Evolutionary conservation across 2,329 filamentous ascomycete genomes (phyloP).

Genomic region (Ophiostoma australiae): DNA sequence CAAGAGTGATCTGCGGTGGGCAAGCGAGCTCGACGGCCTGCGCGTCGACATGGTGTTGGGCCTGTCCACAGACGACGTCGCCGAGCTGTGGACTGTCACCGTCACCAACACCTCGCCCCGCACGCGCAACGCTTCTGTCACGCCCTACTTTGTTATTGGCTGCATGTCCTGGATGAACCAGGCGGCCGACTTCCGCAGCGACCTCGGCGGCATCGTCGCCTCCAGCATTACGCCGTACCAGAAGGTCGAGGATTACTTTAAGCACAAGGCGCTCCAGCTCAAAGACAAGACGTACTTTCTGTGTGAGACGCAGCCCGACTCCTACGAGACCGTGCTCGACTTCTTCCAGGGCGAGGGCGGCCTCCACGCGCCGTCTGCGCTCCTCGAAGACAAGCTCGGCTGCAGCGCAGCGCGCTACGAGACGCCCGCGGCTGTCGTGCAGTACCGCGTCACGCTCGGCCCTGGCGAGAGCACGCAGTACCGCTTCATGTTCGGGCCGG

Average conservation of each 20-base stretch:
- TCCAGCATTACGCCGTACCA: slow-evolving; percentile 54
- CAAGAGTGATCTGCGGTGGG: slow-evolving; percentile 53
- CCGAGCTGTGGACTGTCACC: slow-evolving; percentile 51
- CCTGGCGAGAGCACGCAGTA: background rate
- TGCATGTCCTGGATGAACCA: slow-evolving; percentile 62
- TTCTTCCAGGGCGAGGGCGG: slow-evolving; percentile 54
- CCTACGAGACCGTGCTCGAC: slow-evolving; percentile 50
- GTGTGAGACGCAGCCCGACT: slow-evolving; percentile 46
- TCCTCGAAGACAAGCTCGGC: background rate
- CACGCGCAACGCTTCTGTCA: slow-evolving; percentile 46
- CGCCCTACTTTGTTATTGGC: slow-evolving; percentile 55
- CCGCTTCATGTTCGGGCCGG: background rate
- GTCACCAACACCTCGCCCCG: slow-evolving; percentile 47
- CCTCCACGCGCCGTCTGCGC: slow-evolving; percentile 40
- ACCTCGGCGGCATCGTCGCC: slow-evolving; percentile 47
- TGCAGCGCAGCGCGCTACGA: slow-evolving; percentile 1
- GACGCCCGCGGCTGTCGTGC: background rate
- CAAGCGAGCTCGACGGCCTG: slow-evolving; percentile 46
- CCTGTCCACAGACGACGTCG: slow-evolving; percentile 50
- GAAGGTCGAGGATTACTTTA: slow-evolving; percentile 52
- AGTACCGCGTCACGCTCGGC: background rate
- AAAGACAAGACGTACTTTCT: slow-evolving; percentile 56
- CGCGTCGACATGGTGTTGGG: slow-evolving; percentile 49
- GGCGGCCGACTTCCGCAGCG: slow-evolving; percentile 47
- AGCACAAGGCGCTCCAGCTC: slow-evolving; percentile 50